These are phyloP conservation scores for Passalora sequoiae DNA, from an alignment of 2,329 filamentous ascomycete species.

Conservation along the genomic window DNA sequence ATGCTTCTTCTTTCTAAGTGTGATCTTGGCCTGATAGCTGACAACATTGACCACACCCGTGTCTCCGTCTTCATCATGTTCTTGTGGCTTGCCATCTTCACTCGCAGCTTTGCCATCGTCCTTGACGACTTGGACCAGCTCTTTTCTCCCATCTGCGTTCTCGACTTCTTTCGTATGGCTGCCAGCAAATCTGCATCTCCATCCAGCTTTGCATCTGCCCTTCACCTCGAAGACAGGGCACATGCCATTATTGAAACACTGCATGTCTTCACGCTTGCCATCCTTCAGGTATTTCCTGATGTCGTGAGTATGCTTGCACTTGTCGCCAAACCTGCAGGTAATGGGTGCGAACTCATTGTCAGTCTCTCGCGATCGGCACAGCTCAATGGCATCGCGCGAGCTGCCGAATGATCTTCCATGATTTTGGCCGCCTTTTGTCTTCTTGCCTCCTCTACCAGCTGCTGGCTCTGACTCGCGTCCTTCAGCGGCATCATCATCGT, in stretches of 20 bases:
- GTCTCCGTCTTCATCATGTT: slow-evolving; percentile 26
- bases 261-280: slow-evolving; percentile 73
- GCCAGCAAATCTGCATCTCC: slow-evolving; percentile 87
- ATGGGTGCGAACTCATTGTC: slow-evolving; percentile 74
- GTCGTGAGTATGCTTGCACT: slow-evolving; percentile 78
- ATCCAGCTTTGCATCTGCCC: slow-evolving; percentile 75
- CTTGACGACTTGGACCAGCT: slow-evolving; percentile 66
- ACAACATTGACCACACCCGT: slow-evolving; percentile 73
- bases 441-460: slow-evolving; percentile 34
- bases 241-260: slow-evolving; percentile 62
- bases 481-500: slow-evolving; percentile 44
- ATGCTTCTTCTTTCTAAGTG: slow-evolving; percentile 67
- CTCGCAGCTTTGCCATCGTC: slow-evolving; percentile 31
- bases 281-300: slow-evolving; percentile 78
- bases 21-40: slow-evolving; percentile 63
- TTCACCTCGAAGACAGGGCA: slow-evolving; percentile 77
- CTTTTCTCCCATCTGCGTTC: slow-evolving; percentile 72
- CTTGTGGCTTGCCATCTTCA: slow-evolving; percentile 10
- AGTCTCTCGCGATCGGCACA: slow-evolving; percentile 70
- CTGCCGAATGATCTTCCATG: slow-evolving; percentile 74
- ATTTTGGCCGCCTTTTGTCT: slow-evolving; percentile 71
- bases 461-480: slow-evolving; percentile 13
- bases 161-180: slow-evolving; percentile 81
- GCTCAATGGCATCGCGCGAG: slow-evolving; percentile 68
- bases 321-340: slow-evolving; percentile 70